These are phyloP conservation scores for Trapa bicornis DNA, from an alignment of 345 rosid genomes.

Conservation along the genomic window DNA sequence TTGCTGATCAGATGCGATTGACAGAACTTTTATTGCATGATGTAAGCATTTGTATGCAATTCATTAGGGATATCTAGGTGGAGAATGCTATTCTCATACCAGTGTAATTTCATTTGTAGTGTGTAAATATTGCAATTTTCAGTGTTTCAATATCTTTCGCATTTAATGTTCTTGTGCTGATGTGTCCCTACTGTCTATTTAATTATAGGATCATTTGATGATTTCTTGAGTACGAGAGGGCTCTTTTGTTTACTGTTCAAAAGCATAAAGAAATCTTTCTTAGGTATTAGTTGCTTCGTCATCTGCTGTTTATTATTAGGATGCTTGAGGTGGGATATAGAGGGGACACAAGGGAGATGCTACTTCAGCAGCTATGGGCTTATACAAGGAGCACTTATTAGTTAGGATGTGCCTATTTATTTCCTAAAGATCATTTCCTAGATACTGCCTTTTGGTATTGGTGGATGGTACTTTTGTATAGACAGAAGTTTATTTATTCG, in stretches of 20 bases:
- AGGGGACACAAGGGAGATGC: neutral
- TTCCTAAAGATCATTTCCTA: neutral
- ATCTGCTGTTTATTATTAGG: neutral
- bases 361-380: neutral
- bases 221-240: neutral
- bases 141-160: neutral
- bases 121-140: neutral
- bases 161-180: neutral
- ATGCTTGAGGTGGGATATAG: neutral
- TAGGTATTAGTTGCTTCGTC: neutral
- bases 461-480: neutral
- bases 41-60: slow-evolving; percentile 36
- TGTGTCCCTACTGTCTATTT: neutral
- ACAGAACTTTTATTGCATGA: slow-evolving; percentile 62
- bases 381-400: neutral
- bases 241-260: neutral
- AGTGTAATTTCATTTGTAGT: neutral
- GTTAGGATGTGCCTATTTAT: neutral
- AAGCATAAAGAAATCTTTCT: neutral
- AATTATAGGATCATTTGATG: neutral
- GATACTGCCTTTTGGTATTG: neutral
- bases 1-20: slow-evolving; percentile 87
- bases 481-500: neutral
- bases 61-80: slow-evolving; percentile 7
- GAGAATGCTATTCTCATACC: slow-evolving; percentile 1